A percentile compares a stretch with the other conserved stretches of the same genome.
Evolutionary conservation across 2,329 filamentous ascomycete genomes (phyloP).

Genomic region (Fusarium marasasianum): DNA sequence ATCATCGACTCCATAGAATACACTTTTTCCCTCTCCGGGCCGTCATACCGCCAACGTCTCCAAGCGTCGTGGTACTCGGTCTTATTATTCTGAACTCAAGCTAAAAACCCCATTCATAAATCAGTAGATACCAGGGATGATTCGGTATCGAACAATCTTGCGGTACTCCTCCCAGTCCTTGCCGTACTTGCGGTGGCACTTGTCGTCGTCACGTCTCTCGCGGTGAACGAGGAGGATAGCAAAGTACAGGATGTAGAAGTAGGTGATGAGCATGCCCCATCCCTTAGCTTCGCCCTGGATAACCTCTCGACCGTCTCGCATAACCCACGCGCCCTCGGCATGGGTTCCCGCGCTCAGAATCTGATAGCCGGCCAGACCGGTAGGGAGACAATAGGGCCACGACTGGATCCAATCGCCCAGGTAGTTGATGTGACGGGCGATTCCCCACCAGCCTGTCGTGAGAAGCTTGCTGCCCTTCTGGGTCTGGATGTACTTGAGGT

Average conservation of each 20-base stretch:
- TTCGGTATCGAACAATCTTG: constrained; percentile 80
- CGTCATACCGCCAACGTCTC: background rate
- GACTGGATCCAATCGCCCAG: constrained; percentile 94
- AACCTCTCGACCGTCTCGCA: constrained; percentile 70
- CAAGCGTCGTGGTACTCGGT: background rate
- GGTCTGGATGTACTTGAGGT: constrained; percentile 89
- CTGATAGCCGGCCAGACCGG: constrained; percentile 82
- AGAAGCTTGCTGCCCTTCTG: constrained; percentile 82
- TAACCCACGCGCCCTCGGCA: constrained; percentile 64
- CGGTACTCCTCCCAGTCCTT: constrained; percentile 92
- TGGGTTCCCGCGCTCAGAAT: constrained; percentile 67
- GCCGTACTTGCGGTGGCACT: constrained; percentile 91
- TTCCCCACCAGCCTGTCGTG: constrained; percentile 91
- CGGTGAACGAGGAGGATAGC: constrained; percentile 86
- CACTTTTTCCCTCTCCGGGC: background rate
- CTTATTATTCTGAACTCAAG: background rate
- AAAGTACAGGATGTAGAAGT: constrained; percentile 96
- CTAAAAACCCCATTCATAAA: background rate
- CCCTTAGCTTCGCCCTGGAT: constrained; percentile 78
- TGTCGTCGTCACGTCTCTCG: constrained; percentile 87
- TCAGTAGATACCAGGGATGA: constrained; percentile 87
- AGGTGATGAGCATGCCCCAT: constrained; percentile 88
- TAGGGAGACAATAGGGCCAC: constrained; percentile 90
- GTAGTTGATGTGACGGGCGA: constrained; percentile 94
- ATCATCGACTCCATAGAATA: constrained; percentile 15